Evolutionary conservation across 2,329 filamentous ascomycete species (phyloP).

Genomic region (Colletotrichum sublineola): DNA sequence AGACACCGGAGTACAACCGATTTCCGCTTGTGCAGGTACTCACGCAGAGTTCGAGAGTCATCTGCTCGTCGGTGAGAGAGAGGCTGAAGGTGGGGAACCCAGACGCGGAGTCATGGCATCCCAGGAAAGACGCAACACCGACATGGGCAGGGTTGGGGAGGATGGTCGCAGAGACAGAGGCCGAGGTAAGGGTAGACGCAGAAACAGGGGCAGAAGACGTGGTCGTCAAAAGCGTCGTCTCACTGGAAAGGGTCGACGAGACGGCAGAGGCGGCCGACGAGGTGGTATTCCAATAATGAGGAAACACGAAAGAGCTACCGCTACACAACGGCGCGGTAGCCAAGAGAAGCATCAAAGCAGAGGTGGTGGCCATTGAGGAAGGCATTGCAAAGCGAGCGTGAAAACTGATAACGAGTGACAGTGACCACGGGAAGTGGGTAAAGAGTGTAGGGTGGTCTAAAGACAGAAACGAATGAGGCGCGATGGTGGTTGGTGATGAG

Average conservation of each 20-base stretch:
- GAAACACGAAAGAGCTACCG: neutral
- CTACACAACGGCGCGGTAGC: neutral
- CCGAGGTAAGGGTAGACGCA: neutral
- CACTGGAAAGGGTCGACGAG: neutral
- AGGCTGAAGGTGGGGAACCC: slow-evolving; percentile 47
- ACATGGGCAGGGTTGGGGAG: slow-evolving; percentile 25
- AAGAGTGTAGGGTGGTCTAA: neutral
- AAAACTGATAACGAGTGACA: neutral
- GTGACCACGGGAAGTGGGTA: neutral
- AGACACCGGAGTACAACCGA: slow-evolving; percentile 11
- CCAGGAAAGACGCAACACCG: slow-evolving; percentile 45
- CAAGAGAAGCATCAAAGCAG: neutral
- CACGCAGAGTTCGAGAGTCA: slow-evolving; percentile 46
- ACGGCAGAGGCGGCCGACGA: neutral
- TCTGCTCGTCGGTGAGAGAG: slow-evolving; percentile 34
- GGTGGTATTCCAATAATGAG: neutral
- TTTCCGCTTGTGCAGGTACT: slow-evolving; percentile 43
- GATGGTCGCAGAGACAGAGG: slow-evolving; percentile 5
- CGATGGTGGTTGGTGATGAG: neutral
- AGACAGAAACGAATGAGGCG: neutral
- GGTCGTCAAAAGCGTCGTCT: neutral
- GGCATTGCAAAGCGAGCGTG: neutral
- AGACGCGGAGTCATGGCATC: slow-evolving; percentile 47
- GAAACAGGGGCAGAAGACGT: neutral
- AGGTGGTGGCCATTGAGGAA: neutral